Evolutionary conservation across 2,329 filamentous ascomycete genomes (phyloP).

Genomic region (Calonectria hawksworthii): DNA sequence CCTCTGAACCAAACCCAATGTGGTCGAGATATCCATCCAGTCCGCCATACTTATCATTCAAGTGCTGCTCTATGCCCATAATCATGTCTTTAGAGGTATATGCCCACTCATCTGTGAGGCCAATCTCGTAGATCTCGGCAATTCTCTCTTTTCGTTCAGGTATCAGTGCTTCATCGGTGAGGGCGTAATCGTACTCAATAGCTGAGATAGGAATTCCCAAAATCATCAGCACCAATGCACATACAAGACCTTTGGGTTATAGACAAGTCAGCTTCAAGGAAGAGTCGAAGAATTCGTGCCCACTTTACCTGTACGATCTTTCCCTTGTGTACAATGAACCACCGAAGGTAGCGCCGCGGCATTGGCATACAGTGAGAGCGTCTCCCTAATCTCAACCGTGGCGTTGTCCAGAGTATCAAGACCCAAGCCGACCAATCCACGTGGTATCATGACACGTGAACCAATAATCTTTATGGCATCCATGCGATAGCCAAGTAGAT

Average conservation of each 20-base stretch:
- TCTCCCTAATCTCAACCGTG: constrained; percentile 68
- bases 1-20: constrained; percentile 68
- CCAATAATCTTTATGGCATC: constrained; percentile 79
- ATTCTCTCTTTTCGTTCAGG: constrained; percentile 74
- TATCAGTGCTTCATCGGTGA: constrained; percentile 72
- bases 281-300: neutral
- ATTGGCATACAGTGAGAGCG: constrained; percentile 48
- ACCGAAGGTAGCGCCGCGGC: constrained; percentile 71
- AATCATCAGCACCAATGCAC: constrained; percentile 77
- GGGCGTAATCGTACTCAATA: constrained; percentile 79
- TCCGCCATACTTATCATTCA: constrained; percentile 75
- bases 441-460: constrained; percentile 77
- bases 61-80: constrained; percentile 66
- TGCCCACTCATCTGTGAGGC: constrained; percentile 81
- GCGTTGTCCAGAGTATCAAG: constrained; percentile 79
- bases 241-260: constrained; percentile 73
- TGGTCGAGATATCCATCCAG: constrained; percentile 74
- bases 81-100: constrained; percentile 76
- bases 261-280: neutral
- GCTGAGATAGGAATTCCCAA: constrained; percentile 69
- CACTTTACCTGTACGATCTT: constrained; percentile 72
- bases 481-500: constrained; percentile 75
- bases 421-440: constrained; percentile 79
- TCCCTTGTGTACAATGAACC: constrained; percentile 90
- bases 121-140: constrained; percentile 77